Evolutionary conservation across 78 protist species (phyloP).

Genomic region (Dictyostelium purpureum): DNA sequence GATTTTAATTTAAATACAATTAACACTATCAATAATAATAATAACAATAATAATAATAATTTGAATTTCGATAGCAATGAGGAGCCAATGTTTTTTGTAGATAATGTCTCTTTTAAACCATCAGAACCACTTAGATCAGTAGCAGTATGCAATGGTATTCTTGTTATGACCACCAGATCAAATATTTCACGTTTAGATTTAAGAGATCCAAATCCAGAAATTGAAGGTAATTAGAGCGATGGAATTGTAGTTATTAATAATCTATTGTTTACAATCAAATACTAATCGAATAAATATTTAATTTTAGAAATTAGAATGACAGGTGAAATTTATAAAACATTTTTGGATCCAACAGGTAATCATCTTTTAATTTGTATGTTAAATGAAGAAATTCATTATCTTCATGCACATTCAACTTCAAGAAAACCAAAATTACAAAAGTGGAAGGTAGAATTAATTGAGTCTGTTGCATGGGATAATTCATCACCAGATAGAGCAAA

Average conservation of each 20-base stretch:
- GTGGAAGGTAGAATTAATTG: conserved; percentile 38
- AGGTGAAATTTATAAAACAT: conserved; percentile 55
- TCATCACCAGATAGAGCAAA: not conserved
- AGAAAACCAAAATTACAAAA: conserved; percentile 67
- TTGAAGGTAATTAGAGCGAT: conserved; percentile 24
- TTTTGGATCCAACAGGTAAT: conserved; percentile 86
- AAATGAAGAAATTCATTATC: conserved; percentile 78
- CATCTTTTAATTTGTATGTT: conserved; percentile 80
- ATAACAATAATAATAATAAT: too few relatives aligned
- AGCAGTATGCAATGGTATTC: conserved; percentile 1
- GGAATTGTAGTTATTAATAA: not conserved
- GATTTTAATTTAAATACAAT: too few relatives aligned
- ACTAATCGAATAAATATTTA: not conserved
- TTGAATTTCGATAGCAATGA: too few relatives aligned
- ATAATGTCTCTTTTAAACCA: too few relatives aligned
- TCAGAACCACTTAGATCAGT: too few relatives aligned
- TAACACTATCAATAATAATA: too few relatives aligned
- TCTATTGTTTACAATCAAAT: not conserved
- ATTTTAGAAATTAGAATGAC: not conserved
- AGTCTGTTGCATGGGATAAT: conserved; percentile 87
- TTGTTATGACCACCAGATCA: conserved; percentile 37
- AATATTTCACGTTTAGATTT: conserved; percentile 56
- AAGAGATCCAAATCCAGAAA: not conserved
- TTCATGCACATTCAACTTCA: not conserved
- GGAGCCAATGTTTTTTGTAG: too few relatives aligned